Conservation (phyloP, 2,329 filamentous ascomycete genomes). For the Akanthomyces muscarius region DNA sequence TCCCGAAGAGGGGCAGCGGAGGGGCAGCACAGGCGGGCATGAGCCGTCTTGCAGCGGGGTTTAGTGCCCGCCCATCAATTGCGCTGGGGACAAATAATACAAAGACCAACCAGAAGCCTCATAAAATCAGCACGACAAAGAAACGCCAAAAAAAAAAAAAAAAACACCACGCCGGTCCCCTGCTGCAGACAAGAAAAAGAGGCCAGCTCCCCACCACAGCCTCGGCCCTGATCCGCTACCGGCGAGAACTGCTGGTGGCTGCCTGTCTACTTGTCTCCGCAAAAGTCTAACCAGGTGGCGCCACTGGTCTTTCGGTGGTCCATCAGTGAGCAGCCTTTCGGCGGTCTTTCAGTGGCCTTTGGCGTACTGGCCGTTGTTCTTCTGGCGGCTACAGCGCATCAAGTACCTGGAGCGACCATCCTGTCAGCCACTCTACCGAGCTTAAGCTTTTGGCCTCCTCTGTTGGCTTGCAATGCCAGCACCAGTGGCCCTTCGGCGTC, state of each 20-base stretch:
- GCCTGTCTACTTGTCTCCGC: neutral
- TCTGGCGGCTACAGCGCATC: neutral
- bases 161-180: neutral
- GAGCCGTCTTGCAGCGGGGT: neutral
- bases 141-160: neutral
- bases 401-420: neutral
- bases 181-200: neutral
- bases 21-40: neutral
- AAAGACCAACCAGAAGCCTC: neutral
- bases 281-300: neutral
- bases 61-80: neutral
- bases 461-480: too few species aligned
- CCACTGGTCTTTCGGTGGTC: neutral
- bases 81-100: neutral
- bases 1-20: neutral
- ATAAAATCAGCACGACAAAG: neutral
- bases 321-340: neutral
- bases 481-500: neutral
- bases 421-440: neutral
- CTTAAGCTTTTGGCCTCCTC: neutral
- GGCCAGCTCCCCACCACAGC: neutral
- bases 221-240: neutral
- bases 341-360: neutral
- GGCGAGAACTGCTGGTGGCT: neutral
- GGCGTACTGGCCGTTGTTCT: neutral